These are phyloP conservation scores for Penicillium ochrochloron DNA, from an alignment of 495 filamentous ascomycete species.

Conservation along the genomic window DNA sequence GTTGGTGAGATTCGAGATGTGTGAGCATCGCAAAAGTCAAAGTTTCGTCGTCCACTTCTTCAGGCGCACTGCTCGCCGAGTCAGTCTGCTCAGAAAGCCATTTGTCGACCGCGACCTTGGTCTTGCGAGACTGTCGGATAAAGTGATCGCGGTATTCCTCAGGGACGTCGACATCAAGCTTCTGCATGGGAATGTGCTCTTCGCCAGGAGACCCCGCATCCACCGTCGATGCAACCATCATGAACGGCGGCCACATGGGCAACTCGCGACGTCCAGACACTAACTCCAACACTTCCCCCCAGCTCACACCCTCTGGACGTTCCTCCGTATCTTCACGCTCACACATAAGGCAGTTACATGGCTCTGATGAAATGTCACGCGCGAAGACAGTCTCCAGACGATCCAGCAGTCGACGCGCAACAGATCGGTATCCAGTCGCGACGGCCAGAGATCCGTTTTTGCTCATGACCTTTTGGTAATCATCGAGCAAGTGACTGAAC, in stretches of 20 bases:
- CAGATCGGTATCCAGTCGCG: constrained; percentile 91
- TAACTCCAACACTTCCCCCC: constrained; percentile 94
- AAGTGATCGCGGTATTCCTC: constrained; percentile 90
- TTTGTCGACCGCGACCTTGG: constrained; percentile 77
- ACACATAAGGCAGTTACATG: constrained; percentile 81
- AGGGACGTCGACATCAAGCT: constrained; percentile 88
- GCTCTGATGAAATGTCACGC: constrained; percentile 82
- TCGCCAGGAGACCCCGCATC: constrained; percentile 60
- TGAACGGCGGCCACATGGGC: constrained; percentile 86
- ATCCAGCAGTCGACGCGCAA: constrained; percentile 92
- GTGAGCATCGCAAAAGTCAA: constrained; percentile 91
- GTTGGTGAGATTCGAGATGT: constrained; percentile 74
- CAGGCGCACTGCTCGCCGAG: constrained; percentile 69
- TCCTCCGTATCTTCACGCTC: constrained; percentile 58
- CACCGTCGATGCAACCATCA: constrained; percentile 56
- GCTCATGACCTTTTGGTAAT: constrained; percentile 78
- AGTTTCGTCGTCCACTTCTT: constrained; percentile 91
- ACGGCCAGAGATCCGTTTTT: constrained; percentile 91
- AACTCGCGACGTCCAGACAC: constrained; percentile 86
- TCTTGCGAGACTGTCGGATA: constrained; percentile 84
- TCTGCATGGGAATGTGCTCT: constrained; percentile 69
- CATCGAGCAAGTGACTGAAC: constrained; percentile 78
- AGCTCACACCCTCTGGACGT: constrained; percentile 75
- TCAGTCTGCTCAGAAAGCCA: constrained; percentile 84
- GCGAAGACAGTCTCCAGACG: constrained; percentile 92